Base-by-base conservation (phyloP, 208 protist genomes). In the Crithidia bombi region DNA sequence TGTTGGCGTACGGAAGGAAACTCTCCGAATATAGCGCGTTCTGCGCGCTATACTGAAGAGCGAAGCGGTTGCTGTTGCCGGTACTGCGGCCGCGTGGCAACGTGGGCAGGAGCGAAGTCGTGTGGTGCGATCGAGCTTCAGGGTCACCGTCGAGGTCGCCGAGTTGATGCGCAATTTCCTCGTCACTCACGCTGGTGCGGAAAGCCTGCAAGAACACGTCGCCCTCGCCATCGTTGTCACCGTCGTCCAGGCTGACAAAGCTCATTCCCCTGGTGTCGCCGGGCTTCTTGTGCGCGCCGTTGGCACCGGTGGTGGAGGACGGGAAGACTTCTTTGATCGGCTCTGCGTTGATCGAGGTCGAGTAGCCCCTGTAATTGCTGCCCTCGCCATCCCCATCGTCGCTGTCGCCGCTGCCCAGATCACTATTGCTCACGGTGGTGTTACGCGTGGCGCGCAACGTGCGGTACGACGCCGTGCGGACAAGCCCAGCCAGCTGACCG, bases 1-100 rank as follows among this genome's bases (percentile, higher is more conserved):
- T 82, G 61, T 74, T 82, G 9, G 77, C 33, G 63, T 93, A 86
- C 21, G 86, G 87, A 38, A 96, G 67, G 35, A 92, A 57, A 32
- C 78, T 78, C 50, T 82, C 68, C 11, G 72, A 77, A 46, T 80
- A 65, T 35, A 91, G 35, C 12, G 81, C 77, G 72, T 87, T 96
- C 25, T 50, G 58, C 17, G 78, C n/a, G 62, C 85, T 75, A 68
- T 87, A 91, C 57, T 92, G 69, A 9, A 96, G 26, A 12, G 91
- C 88, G 65, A 96, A 92, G 41, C 82, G 80, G 21, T 71, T 9
- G 23, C 25, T n/a, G 54, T 80, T 83, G 14, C 44, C 44, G 5
- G 5, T 14, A 19, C 28, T 86, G 50, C 83, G 79, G 3, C 43
- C 50, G 35, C 59, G 66, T 6, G 74, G 76, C 15, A 89, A 59